phyloP scores from a whole-genome alignment of 2,329 filamentous ascomycete species.

The Endoconidiophora laricicola region DNA sequence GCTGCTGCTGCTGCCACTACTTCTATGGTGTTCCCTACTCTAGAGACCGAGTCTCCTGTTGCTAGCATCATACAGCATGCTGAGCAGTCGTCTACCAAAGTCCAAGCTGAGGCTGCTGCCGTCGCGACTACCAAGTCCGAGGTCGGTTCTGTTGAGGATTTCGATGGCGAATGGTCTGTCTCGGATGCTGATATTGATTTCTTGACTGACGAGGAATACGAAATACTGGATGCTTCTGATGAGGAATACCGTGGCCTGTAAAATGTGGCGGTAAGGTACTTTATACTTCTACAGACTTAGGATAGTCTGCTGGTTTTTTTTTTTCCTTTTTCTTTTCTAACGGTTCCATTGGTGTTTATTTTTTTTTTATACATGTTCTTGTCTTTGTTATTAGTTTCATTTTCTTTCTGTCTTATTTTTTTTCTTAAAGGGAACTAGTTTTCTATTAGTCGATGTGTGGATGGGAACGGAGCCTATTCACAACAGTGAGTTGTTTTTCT shows the following conservation, averaged over 20 bases:
- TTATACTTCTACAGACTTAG: background rate
- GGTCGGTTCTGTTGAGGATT: conserved; percentile 27
- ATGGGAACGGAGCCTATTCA: background rate
- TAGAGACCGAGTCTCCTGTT: conserved; percentile 16
- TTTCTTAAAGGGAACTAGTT: background rate
- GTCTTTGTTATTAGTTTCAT: background rate
- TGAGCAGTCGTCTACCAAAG: background rate
- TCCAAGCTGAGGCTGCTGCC: conserved; percentile 23
- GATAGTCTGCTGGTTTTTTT: conserved; percentile 8
- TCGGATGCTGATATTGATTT: conserved; percentile 61
- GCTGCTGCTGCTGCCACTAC: conserved; percentile 26
- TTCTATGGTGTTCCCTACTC: conserved; percentile 28
- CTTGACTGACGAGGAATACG: conserved; percentile 94
- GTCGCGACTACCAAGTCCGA: conserved; percentile 17
- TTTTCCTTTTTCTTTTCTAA: background rate
- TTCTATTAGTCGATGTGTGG: background rate
- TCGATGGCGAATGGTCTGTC: conserved; percentile 44
- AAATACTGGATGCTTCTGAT: conserved; percentile 88
- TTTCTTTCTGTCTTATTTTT: background rate
- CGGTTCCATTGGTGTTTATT: conserved; percentile 6
- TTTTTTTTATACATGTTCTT: conserved; percentile 6
- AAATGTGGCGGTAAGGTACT: conserved; percentile 23
- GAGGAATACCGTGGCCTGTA: conserved; percentile 54
- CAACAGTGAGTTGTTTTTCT: background rate
- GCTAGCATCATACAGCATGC: background rate